Percentiles rank a stretch among this genome's conserved stretches.
phyloP scores from a whole-genome alignment of 495 filamentous ascomycete genomes.

The Hyaloscypha bicolor region DNA sequence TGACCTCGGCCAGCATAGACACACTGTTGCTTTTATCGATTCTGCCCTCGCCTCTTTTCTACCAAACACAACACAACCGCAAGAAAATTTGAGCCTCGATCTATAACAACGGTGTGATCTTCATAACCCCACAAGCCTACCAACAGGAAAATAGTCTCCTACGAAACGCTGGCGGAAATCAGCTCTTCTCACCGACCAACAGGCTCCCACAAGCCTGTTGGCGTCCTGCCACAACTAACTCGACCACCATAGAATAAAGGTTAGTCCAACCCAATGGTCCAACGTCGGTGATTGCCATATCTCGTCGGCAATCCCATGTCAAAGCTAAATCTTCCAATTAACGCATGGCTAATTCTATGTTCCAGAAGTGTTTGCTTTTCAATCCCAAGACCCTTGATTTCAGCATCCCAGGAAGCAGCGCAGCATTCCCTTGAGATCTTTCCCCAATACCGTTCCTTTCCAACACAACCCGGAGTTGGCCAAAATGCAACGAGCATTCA shows the following conservation, averaged over 20 bases:
- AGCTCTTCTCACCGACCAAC: constrained; percentile 21
- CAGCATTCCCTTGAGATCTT: constrained; percentile 4
- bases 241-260: constrained; percentile 29
- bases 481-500: constrained; percentile 16
- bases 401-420: constrained; percentile 12
- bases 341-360: no score
- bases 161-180: constrained; percentile 26
- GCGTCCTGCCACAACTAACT: constrained; percentile 23
- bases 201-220: constrained; percentile 23
- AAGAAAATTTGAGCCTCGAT: no score
- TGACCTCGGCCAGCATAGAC: no score
- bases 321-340: no score
- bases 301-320: no score
- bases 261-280: constrained; percentile 17
- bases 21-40: no score
- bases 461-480: not conserved
- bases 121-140: not conserved
- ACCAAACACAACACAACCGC: no score
- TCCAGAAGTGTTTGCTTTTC: constrained; percentile 11
- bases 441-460: no score
- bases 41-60: no score
- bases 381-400: constrained; percentile 9
- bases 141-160: constrained; percentile 21
- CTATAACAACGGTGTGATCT: no score
- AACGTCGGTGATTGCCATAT: no score